phyloP scores from a whole-genome alignment of 805 yeast species.

The Metschnikowia peoriensis region DNA sequence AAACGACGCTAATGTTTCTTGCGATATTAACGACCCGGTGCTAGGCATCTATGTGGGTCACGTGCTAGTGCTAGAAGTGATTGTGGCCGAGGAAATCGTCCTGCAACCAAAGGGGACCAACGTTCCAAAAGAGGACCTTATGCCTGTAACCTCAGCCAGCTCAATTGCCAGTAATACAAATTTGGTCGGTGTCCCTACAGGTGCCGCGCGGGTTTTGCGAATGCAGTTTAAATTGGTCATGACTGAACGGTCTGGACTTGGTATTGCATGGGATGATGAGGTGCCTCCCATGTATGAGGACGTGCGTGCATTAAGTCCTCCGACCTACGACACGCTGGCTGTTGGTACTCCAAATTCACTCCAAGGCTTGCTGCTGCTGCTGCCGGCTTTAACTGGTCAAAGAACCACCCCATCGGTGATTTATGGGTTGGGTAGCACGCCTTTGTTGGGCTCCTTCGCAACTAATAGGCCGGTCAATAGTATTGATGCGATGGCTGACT shows the following conservation, averaged over 20 bases:
- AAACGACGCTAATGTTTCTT: constrained; percentile 56
- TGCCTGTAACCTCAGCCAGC: constrained; percentile 26
- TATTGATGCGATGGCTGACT: constrained; percentile 29
- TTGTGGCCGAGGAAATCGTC: constrained; percentile 87
- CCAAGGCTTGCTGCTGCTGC: constrained; percentile 25
- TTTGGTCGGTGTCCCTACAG: constrained; percentile 74
- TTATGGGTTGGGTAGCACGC: constrained; percentile 46
- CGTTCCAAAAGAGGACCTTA: constrained; percentile 17
- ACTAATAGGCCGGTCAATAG: constrained; percentile 13
- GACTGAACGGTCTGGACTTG: constrained; percentile 91
- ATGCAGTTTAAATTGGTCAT: constrained; percentile 88
- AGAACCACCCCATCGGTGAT: constrained; percentile 34
- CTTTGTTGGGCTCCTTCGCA: constrained; percentile 27
- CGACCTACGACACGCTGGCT: constrained; percentile 55
- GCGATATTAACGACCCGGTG: constrained; percentile 81
- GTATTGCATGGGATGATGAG: constrained; percentile 98
- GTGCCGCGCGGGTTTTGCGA: constrained; percentile 89
- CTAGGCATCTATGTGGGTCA: constrained; percentile 78
- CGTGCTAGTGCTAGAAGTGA: constrained; percentile 75
- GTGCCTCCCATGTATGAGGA: constrained; percentile 96
- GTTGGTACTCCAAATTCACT: constrained; percentile 35
- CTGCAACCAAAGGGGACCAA: constrained; percentile 28
- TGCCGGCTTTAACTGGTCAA: constrained; percentile 14
- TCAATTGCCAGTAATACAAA: constrained; percentile 16
- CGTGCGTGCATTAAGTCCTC: constrained; percentile 82